Conservation (phyloP, 1,139 yeast species). For the Pichia sp. region DNA sequence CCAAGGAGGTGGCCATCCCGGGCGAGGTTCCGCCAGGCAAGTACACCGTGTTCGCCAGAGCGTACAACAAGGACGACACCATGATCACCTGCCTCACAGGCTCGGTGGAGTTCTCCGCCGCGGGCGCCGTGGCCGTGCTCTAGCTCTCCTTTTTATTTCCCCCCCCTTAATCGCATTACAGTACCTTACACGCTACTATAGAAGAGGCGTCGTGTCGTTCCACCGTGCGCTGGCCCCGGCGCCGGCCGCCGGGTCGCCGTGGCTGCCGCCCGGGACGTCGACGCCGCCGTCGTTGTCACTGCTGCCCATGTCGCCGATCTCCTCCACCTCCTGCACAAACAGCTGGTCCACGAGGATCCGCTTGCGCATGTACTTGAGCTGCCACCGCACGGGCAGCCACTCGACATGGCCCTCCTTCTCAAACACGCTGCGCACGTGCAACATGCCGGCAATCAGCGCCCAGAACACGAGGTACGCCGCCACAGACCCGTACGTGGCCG, state of each 20-base stretch:
- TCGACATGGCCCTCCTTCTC: constrained; percentile 65
- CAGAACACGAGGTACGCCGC: constrained; percentile 71
- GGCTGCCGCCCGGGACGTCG: constrained; percentile 24
- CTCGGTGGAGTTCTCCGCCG: constrained; percentile 54
- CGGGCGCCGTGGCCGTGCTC: too few relatives aligned
- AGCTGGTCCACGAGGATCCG: constrained; percentile 32
- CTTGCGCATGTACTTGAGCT: constrained; percentile 51
- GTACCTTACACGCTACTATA: neutral
- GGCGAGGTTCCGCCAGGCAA: constrained; percentile 94
- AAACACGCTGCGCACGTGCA: constrained; percentile 49
- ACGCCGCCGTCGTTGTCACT: neutral
- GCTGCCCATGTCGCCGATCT: constrained; percentile 1
- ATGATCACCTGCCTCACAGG: constrained; percentile 85
- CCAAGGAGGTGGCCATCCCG: constrained; percentile 78
- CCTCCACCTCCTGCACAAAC: constrained; percentile 22
- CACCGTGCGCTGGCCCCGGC: too few relatives aligned
- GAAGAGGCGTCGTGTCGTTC: constrained; percentile 8
- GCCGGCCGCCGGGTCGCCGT: too few relatives aligned
- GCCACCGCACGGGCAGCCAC: constrained; percentile 56
- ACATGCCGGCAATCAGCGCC: constrained; percentile 54
- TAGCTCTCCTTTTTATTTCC: neutral
- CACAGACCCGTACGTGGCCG: constrained; percentile 94
- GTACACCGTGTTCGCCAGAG: constrained; percentile 81
- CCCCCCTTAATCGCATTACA: neutral
- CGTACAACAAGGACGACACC: constrained; percentile 76